Conservation (phyloP, 768 basidiomycete genomes). For the Pilatotrama ljubarskyi region DNA sequence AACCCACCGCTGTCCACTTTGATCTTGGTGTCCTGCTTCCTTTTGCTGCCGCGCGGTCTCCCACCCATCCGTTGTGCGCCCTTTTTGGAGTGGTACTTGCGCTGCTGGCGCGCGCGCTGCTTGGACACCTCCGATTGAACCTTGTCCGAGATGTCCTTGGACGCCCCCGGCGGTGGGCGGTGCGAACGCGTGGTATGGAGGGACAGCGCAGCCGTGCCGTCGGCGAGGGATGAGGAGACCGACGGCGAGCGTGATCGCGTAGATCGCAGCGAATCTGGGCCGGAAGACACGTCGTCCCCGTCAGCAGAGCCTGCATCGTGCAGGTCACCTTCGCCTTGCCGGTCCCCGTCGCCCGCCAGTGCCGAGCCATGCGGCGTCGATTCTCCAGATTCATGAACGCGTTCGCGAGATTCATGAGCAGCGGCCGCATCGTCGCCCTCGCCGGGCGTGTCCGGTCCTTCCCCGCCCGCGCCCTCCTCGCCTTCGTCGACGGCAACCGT, state of each 20-base stretch:
- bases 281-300: constrained; percentile 14
- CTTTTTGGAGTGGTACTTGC: constrained; percentile 79
- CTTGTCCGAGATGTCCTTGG: constrained; percentile 52
- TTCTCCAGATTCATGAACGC: constrained; percentile 12
- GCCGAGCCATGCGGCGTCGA: constrained; percentile 4
- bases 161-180: background rate
- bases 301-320: constrained; percentile 12
- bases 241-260: constrained; percentile 37
- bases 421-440: constrained; percentile 12
- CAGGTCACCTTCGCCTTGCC: constrained; percentile 1
- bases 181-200: constrained; percentile 19
- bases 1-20: constrained; percentile 54
- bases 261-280: constrained; percentile 18
- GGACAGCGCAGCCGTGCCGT: constrained; percentile 43
- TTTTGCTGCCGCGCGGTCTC: constrained; percentile 79
- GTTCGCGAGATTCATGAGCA: constrained; percentile 17
- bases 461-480: constrained; percentile 21
- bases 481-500: constrained; percentile 29
- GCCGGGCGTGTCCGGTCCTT: constrained; percentile 12
- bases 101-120: constrained; percentile 59
- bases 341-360: constrained; percentile 1
- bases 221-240: constrained; percentile 43
- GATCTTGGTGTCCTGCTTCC: constrained; percentile 73
- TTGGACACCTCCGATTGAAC: constrained; percentile 65
- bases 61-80: constrained; percentile 59